Evolutionary conservation across 305 asterid genomes (phyloP).

Genomic region (Solanum hybrid): DNA sequence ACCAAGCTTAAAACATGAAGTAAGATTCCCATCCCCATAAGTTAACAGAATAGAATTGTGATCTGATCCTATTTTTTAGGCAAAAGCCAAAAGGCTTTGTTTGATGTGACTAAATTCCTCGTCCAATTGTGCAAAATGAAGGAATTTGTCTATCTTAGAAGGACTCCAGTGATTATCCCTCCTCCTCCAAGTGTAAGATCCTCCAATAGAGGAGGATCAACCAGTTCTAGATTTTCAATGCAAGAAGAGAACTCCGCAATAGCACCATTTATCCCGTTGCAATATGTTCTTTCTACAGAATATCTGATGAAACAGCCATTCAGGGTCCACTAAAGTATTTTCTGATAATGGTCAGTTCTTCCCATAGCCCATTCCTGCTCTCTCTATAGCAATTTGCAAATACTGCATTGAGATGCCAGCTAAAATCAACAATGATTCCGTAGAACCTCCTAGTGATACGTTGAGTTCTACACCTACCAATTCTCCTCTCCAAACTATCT

Average conservation of each 20-base stretch:
- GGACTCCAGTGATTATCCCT: neutral
- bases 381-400: neutral
- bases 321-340: neutral
- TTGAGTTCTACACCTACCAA: neutral
- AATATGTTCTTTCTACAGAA: neutral
- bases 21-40: neutral
- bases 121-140: neutral
- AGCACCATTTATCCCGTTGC: neutral
- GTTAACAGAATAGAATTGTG: neutral
- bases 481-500: neutral
- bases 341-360: neutral
- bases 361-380: neutral
- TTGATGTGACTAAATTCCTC: neutral
- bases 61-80: neutral
- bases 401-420: neutral
- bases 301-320: neutral
- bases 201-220: neutral
- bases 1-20: neutral
- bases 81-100: neutral
- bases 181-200: neutral
- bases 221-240: neutral
- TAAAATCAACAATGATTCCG: neutral
- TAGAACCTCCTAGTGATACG: neutral
- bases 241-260: neutral
- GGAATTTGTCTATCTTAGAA: neutral